Evolutionary conservation across 768 basidiomycete genomes (phyloP).

Genomic region (Daedaleopsis sinensis): DNA sequence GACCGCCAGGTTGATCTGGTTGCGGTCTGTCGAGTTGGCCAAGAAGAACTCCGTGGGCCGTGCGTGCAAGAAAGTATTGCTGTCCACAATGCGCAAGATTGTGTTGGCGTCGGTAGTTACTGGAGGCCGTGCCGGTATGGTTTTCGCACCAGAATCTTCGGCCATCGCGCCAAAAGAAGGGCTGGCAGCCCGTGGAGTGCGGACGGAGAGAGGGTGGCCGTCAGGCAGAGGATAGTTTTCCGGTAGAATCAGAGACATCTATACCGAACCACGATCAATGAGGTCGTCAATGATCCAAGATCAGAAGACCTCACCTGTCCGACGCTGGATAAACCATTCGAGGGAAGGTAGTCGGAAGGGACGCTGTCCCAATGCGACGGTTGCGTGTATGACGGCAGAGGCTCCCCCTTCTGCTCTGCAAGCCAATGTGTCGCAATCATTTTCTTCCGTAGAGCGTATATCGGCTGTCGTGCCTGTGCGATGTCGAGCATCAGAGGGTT

Average conservation of each 20-base stretch:
- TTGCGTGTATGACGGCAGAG: neutral
- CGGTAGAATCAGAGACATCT: slow-evolving; percentile 21
- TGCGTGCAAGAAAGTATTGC: slow-evolving; percentile 35
- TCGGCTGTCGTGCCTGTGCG: slow-evolving; percentile 24
- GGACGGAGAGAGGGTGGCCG: slow-evolving; percentile 8
- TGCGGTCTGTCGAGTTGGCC: slow-evolving; percentile 38
- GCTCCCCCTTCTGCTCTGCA: slow-evolving; percentile 10
- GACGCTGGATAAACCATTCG: slow-evolving; percentile 29
- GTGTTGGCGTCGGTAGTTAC: neutral
- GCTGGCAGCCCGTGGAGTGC: neutral
- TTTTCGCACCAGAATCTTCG: neutral
- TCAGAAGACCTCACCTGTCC: slow-evolving; percentile 23
- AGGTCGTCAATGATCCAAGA: neutral
- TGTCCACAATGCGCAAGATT: slow-evolving; percentile 18
- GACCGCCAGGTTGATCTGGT: slow-evolving; percentile 36
- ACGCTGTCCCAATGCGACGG: slow-evolving; percentile 3
- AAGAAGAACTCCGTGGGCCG: slow-evolving; percentile 54
- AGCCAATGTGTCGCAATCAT: slow-evolving; percentile 28
- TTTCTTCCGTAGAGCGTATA: slow-evolving; percentile 22
- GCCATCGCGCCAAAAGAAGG: slow-evolving; percentile 12
- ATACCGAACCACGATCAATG: neutral
- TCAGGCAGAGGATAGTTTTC: slow-evolving; percentile 18
- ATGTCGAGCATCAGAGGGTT: slow-evolving; percentile 55
- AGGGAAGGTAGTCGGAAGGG: slow-evolving; percentile 19
- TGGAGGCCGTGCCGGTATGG: neutral